Conservation (phyloP, 2,329 filamentous ascomycete genomes). For the Scedosporium minutisporum region DNA sequence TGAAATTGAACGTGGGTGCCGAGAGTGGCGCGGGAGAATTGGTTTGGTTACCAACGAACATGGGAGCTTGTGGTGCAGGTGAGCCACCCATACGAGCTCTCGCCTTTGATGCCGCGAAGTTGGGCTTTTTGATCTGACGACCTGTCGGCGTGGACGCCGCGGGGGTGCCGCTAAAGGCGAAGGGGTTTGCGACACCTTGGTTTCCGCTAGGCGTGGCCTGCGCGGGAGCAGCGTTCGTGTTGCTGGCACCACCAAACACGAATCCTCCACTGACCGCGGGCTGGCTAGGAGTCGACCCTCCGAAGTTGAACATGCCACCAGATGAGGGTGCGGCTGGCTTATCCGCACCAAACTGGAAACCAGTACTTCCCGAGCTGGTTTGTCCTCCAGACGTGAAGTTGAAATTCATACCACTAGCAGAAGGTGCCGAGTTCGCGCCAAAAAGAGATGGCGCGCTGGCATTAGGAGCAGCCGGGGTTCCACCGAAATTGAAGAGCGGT, state of each 20-base stretch:
- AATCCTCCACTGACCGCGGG: slow-evolving; percentile 12
- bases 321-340: background rate
- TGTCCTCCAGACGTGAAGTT: background rate
- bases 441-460: slow-evolving; percentile 26
- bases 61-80: slow-evolving; percentile 12
- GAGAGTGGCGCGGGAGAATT: slow-evolving; percentile 15
- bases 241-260: slow-evolving; percentile 21
- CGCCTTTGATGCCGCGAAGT: slow-evolving; percentile 10
- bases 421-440: slow-evolving; percentile 18
- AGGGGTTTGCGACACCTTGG: slow-evolving; percentile 29
- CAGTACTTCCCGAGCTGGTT: slow-evolving; percentile 12
- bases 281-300: slow-evolving; percentile 2
- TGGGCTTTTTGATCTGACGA: slow-evolving; percentile 8
- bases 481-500: slow-evolving; percentile 26
- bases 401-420: slow-evolving; percentile 9
- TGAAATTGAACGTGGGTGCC: slow-evolving; percentile 5
- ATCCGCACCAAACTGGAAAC: slow-evolving; percentile 13
- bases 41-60: background rate
- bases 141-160: slow-evolving; percentile 2
- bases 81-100: slow-evolving; percentile 17
- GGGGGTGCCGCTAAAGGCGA: slow-evolving; percentile 20
- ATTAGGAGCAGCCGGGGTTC: slow-evolving; percentile 12
- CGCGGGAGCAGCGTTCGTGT: slow-evolving; percentile 9
- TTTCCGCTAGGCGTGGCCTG: slow-evolving; percentile 13
- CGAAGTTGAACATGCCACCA: slow-evolving; percentile 1